These are phyloP conservation scores for Colletotrichum sp. DNA, from an alignment of 2,329 filamentous ascomycete genomes.

Conservation along the genomic window DNA sequence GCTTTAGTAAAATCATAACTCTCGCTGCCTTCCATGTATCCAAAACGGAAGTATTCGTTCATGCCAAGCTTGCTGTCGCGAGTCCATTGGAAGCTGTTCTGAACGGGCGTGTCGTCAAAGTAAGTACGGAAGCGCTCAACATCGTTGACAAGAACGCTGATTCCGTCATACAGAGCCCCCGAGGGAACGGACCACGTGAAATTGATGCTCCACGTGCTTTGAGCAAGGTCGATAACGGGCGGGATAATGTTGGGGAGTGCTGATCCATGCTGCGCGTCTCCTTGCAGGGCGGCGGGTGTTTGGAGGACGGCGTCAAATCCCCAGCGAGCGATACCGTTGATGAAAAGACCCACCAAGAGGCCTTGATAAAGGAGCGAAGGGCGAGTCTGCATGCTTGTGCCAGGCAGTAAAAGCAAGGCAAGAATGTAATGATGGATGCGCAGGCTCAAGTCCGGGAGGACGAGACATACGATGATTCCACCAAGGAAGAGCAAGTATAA, in stretches of 20 bases:
- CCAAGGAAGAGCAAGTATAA: constrained; percentile 74
- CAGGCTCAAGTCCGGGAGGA: constrained; percentile 77
- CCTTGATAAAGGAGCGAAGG: constrained; percentile 88
- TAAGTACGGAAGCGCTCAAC: constrained; percentile 81
- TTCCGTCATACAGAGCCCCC: constrained; percentile 67
- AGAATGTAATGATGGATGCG: constrained; percentile 96
- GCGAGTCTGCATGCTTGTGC: constrained; percentile 86
- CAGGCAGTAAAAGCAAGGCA: constrained; percentile 83
- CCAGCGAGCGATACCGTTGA: constrained; percentile 94
- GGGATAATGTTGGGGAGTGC: constrained; percentile 59
- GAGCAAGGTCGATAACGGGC: constrained; percentile 51
- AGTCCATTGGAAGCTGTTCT: constrained; percentile 61
- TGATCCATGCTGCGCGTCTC: constrained; percentile 68
- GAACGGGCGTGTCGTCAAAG: constrained; percentile 59
- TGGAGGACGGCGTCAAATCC: constrained; percentile 90
- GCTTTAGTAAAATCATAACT: constrained; percentile 78
- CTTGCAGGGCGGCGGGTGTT: constrained; percentile 74
- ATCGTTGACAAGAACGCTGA: constrained; percentile 84
- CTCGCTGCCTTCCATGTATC: constrained; percentile 68
- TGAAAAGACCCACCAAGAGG: constrained; percentile 85
- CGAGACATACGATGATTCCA: constrained; percentile 71
- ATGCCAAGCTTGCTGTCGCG: constrained; percentile 47
- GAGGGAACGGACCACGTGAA: constrained; percentile 56
- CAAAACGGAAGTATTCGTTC: constrained; percentile 81
- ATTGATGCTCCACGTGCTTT: constrained; percentile 66